These are phyloP conservation scores for Fraxinus paxiana DNA, from an alignment of 305 asterid species.

Conservation along the genomic window DNA sequence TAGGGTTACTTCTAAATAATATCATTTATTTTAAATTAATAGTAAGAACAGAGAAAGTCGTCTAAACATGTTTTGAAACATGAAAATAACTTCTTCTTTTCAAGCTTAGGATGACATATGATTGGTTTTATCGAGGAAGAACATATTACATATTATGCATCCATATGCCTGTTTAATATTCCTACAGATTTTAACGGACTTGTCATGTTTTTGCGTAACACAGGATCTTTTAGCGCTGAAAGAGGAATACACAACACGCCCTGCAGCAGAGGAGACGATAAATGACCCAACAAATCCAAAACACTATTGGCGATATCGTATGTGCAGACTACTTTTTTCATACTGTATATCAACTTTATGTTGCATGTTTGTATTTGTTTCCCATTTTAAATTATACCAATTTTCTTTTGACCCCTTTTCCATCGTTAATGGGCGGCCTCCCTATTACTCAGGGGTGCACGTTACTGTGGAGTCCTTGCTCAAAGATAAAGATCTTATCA, in stretches of 20 bases:
- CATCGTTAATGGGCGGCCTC: neutral
- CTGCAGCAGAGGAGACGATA: constrained; percentile 89
- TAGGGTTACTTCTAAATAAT: neutral
- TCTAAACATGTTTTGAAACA: neutral
- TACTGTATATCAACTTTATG: neutral
- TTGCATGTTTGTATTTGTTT: neutral
- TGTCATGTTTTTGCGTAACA: neutral
- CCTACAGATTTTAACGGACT: neutral
- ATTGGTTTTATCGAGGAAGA: neutral
- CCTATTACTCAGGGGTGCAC: constrained; percentile 58
- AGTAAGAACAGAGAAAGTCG: neutral
- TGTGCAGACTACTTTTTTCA: constrained; percentile 24
- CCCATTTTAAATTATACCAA: neutral
- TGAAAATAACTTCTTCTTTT: neutral
- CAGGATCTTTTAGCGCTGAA: constrained; percentile 90
- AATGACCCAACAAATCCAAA: constrained; percentile 96
- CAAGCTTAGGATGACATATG: neutral
- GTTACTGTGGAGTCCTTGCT: constrained; percentile 82
- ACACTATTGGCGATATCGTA: constrained; percentile 94
- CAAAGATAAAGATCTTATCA: constrained; percentile 56
- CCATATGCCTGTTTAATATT: neutral
- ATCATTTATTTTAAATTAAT: neutral
- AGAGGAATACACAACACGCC: constrained; percentile 77
- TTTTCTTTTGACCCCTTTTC: neutral
- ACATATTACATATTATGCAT: neutral